Evolutionary conservation across 2,329 filamentous ascomycete species (phyloP), one percentile per base, ranked within the genome.

Genomic region (Alternaria arbusti): DNA sequence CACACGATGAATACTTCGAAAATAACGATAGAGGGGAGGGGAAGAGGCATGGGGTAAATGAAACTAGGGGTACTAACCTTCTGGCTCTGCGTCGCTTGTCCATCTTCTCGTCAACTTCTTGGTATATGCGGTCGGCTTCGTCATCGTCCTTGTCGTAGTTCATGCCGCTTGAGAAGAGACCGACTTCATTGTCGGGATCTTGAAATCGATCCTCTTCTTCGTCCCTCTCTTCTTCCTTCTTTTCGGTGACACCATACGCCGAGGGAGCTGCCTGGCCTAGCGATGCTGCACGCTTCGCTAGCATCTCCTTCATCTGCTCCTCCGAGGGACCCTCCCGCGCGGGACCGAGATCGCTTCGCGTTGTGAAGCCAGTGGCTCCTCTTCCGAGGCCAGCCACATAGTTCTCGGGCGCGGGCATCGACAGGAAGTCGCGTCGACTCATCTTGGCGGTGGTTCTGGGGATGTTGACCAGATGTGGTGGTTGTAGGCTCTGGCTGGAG

Each of bases 341-440:
- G 54, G 96, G 96, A 61, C 96, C 96, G 61, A 99, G 86, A 86
- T 99, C 96, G 61, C 95, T 98, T 75, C 96, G 90, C 44, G 96
- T 99, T 15, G 96, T 98, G 84, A 99, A 99, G 64, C 96, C 96
- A 8, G 96, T 99, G 22, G 96, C 96, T 83, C 96, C 96, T 86
- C 96, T 92, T 82, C 96, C 96, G 67, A 99, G 90, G 87, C 96
- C 96, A 68, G 96, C 96, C 68, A 99, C 95, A 72, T 87, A 87
- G 79, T 87, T 87, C 73, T 86, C 85, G 47, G 85, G 85, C 74
- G 85, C 85, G 57, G 91, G 90, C 81, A 97, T 94, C 82, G 87
- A 94, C 64, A 98, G 82, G 76, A 98, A 98, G 82, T 97, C 94
- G 84, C 93, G 91, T 74, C 87, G 86, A 61, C 87, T 86, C 88